Evolutionary conservation across 345 rosid genomes (phyloP).

Genomic region (Viola odorata): DNA sequence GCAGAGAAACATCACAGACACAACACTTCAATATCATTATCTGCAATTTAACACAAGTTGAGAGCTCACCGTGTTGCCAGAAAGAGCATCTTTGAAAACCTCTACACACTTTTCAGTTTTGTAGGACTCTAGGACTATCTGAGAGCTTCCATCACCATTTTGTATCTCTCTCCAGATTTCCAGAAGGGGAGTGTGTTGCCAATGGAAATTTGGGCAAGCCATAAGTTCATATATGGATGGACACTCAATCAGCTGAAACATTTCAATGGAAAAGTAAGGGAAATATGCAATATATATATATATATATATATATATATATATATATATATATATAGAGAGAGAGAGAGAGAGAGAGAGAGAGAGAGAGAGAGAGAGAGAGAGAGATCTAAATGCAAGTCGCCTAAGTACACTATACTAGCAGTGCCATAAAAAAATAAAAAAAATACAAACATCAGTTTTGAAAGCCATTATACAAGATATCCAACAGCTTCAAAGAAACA

Average conservation of each 20-base stretch:
- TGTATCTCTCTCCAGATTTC: slow-evolving; percentile 71
- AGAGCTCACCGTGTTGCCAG: slow-evolving; percentile 57
- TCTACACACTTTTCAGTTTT: slow-evolving; percentile 46
- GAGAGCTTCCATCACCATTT: slow-evolving; percentile 40
- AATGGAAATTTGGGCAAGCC: slow-evolving; percentile 62
- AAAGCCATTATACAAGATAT: background rate
- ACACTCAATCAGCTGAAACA: slow-evolving; percentile 79
- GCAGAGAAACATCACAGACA: background rate
- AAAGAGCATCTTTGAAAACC: slow-evolving; percentile 63
- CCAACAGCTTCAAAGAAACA: background rate
- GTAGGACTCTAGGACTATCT: slow-evolving; percentile 61
- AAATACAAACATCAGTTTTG: background rate
- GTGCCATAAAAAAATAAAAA: too few species aligned
- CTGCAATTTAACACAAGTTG: background rate
- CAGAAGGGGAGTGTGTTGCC: slow-evolving; percentile 58
- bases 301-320: too few species aligned
- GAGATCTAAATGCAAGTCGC: too few species aligned
- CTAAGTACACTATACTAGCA: too few species aligned
- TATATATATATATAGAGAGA: too few species aligned
- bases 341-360: too few species aligned
- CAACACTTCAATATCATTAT: background rate
- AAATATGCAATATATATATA: background rate
- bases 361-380: too few species aligned
- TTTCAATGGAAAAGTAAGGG: background rate
- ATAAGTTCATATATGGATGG: slow-evolving; percentile 83